These are phyloP conservation scores for Suillus fuscotomentosus DNA, from an alignment of 768 basidiomycete genomes.

Conservation along the genomic window DNA sequence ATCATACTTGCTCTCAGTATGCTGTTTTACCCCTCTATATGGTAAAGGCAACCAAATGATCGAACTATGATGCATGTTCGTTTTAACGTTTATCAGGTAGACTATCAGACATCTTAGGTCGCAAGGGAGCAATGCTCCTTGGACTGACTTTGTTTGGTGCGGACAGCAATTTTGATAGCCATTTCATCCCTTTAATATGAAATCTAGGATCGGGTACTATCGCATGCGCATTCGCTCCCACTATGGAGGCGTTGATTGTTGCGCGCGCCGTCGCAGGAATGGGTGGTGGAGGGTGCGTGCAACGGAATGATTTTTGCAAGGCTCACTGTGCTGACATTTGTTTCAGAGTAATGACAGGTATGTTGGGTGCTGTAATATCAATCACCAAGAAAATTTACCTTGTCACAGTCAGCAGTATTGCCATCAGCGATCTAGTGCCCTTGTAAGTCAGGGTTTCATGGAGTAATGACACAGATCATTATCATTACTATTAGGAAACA, in stretches of 20 bases:
- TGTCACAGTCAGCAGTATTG: slow-evolving; percentile 71
- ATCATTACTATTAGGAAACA: slow-evolving; percentile 53
- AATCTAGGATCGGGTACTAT: slow-evolving; percentile 74
- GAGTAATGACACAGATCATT: not conserved
- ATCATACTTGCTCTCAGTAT: slow-evolving; percentile 82
- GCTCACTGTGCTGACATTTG: slow-evolving; percentile 18
- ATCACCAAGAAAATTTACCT: slow-evolving; percentile 15
- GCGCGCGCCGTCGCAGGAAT: slow-evolving; percentile 87
- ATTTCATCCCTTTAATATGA: slow-evolving; percentile 17
- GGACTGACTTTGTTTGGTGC: slow-evolving; percentile 82
- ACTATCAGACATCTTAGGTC: slow-evolving; percentile 79
- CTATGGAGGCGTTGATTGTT: slow-evolving; percentile 78
- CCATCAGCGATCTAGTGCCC: slow-evolving; percentile 87
- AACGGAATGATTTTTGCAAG: not conserved
- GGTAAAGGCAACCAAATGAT: slow-evolving; percentile 40
- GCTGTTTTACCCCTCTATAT: slow-evolving; percentile 89
- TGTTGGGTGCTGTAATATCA: slow-evolving; percentile 11
- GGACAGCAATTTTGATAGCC: slow-evolving; percentile 19
- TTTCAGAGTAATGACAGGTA: slow-evolving; percentile 82
- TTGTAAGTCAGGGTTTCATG: slow-evolving; percentile 48
- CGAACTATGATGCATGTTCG: slow-evolving; percentile 1
- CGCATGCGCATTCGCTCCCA: slow-evolving; percentile 82
- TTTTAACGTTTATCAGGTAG: slow-evolving; percentile 52
- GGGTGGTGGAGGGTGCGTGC: slow-evolving; percentile 84
- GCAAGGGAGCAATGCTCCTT: slow-evolving; percentile 84